Evolutionary conservation across 305 asterid species (phyloP).

Genomic region (Solanum hybrid): DNA sequence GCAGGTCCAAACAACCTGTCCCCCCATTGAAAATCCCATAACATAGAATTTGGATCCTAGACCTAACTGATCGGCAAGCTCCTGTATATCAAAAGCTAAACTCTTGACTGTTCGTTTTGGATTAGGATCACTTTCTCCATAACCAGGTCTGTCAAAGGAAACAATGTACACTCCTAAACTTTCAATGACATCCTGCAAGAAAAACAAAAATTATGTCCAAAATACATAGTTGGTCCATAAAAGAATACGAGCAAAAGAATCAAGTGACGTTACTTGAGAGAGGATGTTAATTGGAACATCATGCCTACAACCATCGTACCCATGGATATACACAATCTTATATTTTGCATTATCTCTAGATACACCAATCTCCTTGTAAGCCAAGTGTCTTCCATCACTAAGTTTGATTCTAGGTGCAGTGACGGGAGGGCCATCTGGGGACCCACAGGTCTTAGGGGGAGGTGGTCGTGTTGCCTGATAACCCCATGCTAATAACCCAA

Average conservation of each 20-base stretch:
- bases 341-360: slow-evolving; percentile 21
- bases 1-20: slow-evolving; percentile 68
- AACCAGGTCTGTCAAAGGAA: slow-evolving; percentile 78
- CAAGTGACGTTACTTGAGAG: slow-evolving; percentile 12
- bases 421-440: slow-evolving; percentile 26
- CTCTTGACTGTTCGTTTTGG: slow-evolving; percentile 41
- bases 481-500: slow-evolving; percentile 27
- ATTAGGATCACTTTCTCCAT: slow-evolving; percentile 83
- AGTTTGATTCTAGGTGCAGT: slow-evolving; percentile 32
- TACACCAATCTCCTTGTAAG: slow-evolving; percentile 35
- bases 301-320: slow-evolving; percentile 23
- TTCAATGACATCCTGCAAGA: slow-evolving; percentile 44
- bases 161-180: slow-evolving; percentile 49
- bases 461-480: slow-evolving; percentile 28
- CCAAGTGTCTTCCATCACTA: slow-evolving; percentile 31
- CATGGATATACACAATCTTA: slow-evolving; percentile 27
- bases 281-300: slow-evolving; percentile 3
- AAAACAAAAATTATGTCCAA: neutral
- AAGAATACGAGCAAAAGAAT: neutral
- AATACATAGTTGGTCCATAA: neutral
- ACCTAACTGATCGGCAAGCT: slow-evolving; percentile 70
- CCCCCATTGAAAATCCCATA: slow-evolving; percentile 75
- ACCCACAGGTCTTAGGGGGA: slow-evolving; percentile 30
- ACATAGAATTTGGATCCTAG: slow-evolving; percentile 66
- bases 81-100: slow-evolving; percentile 54